Evolutionary conservation across 106 monocot species (phyloP).

Genomic region (Xerophyta viscosa): DNA sequence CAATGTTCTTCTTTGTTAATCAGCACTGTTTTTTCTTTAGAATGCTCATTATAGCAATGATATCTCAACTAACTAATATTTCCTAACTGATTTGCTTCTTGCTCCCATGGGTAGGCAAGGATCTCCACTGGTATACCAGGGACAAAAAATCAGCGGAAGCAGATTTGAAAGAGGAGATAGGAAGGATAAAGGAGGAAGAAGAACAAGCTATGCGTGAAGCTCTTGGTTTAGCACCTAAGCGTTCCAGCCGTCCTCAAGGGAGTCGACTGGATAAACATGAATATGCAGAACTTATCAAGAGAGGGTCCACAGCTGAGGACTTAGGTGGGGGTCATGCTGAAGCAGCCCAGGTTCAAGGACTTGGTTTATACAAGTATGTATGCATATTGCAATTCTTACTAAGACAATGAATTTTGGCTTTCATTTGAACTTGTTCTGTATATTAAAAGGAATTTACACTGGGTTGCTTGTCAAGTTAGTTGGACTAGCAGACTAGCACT

Average conservation of each 20-base stretch:
- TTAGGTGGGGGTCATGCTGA: conserved; percentile 93
- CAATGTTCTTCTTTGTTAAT: too few relatives aligned
- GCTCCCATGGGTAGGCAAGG: conserved; percentile 49
- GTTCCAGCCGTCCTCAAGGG: conserved; percentile 50
- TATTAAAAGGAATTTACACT: too few relatives aligned
- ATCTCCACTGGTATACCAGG: conserved; percentile 77
- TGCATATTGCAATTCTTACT: too few relatives aligned
- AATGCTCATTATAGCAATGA: too few relatives aligned
- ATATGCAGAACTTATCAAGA: conserved; percentile 83
- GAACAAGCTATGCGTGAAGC: conserved; percentile 96
- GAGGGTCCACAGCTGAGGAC: conserved; percentile 93
- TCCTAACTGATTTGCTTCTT: not conserved
- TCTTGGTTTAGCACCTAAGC: conserved; percentile 92
- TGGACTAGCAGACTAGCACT: too few relatives aligned
- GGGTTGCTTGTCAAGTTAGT: too few relatives aligned
- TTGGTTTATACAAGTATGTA: conserved; percentile 90
- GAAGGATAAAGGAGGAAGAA: conserved; percentile 94
- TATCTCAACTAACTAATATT: not conserved
- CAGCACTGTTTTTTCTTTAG: too few relatives aligned
- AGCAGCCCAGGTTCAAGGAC: conserved; percentile 92
- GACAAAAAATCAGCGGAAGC: conserved; percentile 54
- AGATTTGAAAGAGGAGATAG: conserved; percentile 69
- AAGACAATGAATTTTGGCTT: too few relatives aligned
- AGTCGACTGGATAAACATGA: conserved; percentile 89
- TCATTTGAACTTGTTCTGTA: too few relatives aligned